Base-by-base conservation (phyloP, 2,329 filamentous ascomycete genomes). In the Paecilomyces dactylethromorphus region DNA sequence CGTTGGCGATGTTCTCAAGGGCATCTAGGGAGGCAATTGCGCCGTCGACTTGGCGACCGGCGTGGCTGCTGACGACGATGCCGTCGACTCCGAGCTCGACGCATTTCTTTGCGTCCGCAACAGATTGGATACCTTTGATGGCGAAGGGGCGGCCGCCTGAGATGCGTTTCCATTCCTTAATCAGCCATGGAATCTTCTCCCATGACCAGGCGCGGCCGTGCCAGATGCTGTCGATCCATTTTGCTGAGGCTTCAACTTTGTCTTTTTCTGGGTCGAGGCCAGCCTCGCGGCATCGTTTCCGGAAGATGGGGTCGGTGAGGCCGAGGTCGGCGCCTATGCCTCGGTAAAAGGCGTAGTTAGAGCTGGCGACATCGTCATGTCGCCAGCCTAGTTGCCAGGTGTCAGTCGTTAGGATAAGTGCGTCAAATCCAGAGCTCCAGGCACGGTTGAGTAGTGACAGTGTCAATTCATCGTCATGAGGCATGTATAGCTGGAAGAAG, bases 11-110 rank as follows among this genome's bases (percentile, higher is more conserved):
- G 59, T 79, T 81, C 72, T 86, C 83, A 62, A 87, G 65, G 1
- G 82, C 83, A 67, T 87, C 84, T 55, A 87, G 69, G 65, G 80
- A 84, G 12, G 80, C 84, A 58, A 84, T 76, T 2, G 84, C 83
- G 0, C 84, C 84, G 63, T 87, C 84, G 1, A 87, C 82, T 69
- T 87, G 84, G 21, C 88, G 72, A 0, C 88, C 88, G 1, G 87
- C 88, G 68, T 91, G 88, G 64, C 91, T 91, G 13, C 81, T 84
- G 1, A 91, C 77, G 1, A 91, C 80, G 54, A 91, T 88, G 0
- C 84, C 88, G 63, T 90, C 84, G 2, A 84, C 82, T 0, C 85
- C 87, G 12, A 79, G 67, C 56, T 87, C 79, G 35, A 86, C 79
- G 1, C 85, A 85, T 63, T 77, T 79, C 56, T 79, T 76, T 13